Evolutionary conservation across 2,329 filamentous ascomycete species (phyloP), one percentile per base, ranked within the genome.

Genomic region (Trichoderma pleuroti): DNA sequence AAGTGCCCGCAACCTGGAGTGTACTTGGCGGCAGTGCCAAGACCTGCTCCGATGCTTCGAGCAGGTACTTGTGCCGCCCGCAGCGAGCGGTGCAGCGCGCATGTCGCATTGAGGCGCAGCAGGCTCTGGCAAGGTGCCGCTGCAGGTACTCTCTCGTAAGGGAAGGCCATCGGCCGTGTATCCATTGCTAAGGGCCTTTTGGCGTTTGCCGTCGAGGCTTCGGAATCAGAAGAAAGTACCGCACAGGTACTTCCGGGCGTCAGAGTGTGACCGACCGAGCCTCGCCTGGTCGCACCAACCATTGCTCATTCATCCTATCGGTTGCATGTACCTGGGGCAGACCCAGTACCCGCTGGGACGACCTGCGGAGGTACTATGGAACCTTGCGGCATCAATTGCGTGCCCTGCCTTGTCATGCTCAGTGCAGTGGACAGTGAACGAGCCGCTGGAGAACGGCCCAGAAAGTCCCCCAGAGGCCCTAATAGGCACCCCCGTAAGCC

Each of bases 101-200:
- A 30, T 49, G 61, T 63, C 39, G 61, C 62, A 65, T 65, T 65
- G 62, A 56, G 62, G 62, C 62, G 62, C 62, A 65, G 62, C 60
- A 62, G 21, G 14, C 16, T 46, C 24, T 46, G 34, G 36, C 30
- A 62, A 42, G 21, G 60, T 46, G 60, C 42, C 36, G 36, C 26
- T 46, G 36, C 34, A 16, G 34, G 24, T 61, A 61, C 59, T 9
- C 32, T 16, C 60, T 62, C 60, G 36, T 21, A 46, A n/a, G 60
- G 36, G 36, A 62, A 46, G 60, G 60, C 60, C 60, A 28, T 21
- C 36, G 18, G 36, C 46, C 26, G 52, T 42, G 42, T 49, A 36
- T 49, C 8, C 18, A 24, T n/a, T 34, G 56, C 30, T 34, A 39
- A 57, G 32, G 9, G 49, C 30, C 12, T n/a, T 49, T 24, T 65